Evolutionary conservation across 148 eudicot species (phyloP).

Genomic region (Silene uniflora): DNA sequence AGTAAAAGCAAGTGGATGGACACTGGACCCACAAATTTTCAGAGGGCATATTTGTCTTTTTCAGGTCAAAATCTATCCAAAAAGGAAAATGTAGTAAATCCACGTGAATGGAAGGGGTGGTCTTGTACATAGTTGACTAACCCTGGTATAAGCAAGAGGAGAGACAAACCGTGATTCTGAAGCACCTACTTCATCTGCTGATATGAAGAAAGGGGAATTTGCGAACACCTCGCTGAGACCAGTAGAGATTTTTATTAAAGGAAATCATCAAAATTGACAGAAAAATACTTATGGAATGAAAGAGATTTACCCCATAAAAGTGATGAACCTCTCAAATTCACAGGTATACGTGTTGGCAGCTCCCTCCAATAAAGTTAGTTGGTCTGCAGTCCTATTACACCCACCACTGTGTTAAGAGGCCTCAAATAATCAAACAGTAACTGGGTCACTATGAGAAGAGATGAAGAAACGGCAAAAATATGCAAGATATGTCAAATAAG

Average conservation of each 20-base stretch:
- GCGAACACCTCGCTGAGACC: conserved; percentile 79
- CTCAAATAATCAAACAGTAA: background rate
- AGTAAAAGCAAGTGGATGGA: background rate
- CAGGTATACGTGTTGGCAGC: conserved; percentile 62
- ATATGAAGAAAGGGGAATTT: conserved; percentile 92
- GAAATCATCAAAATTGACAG: background rate
- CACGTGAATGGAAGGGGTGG: background rate
- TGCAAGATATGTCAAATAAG: background rate
- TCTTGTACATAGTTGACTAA: background rate
- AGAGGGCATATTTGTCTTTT: background rate
- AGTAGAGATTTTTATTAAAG: conserved; percentile 16
- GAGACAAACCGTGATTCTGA: conserved; percentile 55
- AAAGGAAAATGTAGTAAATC: background rate
- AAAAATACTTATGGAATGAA: conserved; percentile 6
- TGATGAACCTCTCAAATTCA: conserved; percentile 80
- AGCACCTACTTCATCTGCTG: conserved; percentile 81
- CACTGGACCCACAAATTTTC: background rate
- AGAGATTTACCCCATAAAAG: conserved; percentile 66
- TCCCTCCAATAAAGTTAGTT: conserved; percentile 54
- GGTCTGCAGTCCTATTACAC: conserved; percentile 47
- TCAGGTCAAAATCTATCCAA: background rate
- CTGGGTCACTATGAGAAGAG: conserved; percentile 6
- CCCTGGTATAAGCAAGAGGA: background rate
- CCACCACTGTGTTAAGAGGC: conserved; percentile 3
- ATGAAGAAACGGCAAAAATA: background rate